Evolutionary conservation across 2,329 filamentous ascomycete genomes (phyloP).

Genomic region (Gnomoniopsis sp.): DNA sequence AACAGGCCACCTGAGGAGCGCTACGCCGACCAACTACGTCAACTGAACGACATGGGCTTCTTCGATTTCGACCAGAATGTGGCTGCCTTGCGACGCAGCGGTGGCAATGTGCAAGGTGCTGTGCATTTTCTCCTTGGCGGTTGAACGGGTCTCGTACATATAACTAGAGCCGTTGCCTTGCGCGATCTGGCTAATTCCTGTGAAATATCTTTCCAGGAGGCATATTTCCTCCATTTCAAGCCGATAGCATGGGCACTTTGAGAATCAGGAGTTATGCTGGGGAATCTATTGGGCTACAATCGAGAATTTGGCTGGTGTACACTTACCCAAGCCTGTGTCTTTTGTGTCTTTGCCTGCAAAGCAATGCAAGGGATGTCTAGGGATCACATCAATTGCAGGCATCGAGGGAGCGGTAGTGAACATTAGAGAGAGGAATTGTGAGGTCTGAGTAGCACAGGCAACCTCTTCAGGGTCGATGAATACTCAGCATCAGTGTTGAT

Average conservation of each 20-base stretch:
- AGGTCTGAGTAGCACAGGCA: not conserved
- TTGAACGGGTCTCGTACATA: constrained; percentile 5
- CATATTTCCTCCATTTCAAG: not conserved
- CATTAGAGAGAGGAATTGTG: not conserved
- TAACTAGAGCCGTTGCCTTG: not conserved
- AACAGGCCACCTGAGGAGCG: constrained; percentile 89
- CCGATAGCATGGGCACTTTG: not conserved
- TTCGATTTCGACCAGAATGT: constrained; percentile 95
- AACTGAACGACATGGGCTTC: constrained; percentile 99
- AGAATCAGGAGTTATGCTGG: not conserved
- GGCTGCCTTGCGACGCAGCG: constrained; percentile 78
- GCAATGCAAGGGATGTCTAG: not conserved
- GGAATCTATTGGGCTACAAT: not conserved
- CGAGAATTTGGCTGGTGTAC: not conserved
- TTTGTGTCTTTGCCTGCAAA: not conserved
- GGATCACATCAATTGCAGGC: not conserved
- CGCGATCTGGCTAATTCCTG: not conserved
- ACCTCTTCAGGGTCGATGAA: not conserved
- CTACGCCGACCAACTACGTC: constrained; percentile 83
- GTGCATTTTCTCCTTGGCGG: constrained; percentile 66
- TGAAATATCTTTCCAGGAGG: not conserved
- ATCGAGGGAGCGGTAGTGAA: not conserved
- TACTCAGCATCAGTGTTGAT: not conserved
- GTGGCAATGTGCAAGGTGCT: constrained; percentile 91
- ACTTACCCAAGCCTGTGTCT: not conserved